Conservation (phyloP, 495 filamentous ascomycete genomes). For the Aspergillus ostianus region DNA sequence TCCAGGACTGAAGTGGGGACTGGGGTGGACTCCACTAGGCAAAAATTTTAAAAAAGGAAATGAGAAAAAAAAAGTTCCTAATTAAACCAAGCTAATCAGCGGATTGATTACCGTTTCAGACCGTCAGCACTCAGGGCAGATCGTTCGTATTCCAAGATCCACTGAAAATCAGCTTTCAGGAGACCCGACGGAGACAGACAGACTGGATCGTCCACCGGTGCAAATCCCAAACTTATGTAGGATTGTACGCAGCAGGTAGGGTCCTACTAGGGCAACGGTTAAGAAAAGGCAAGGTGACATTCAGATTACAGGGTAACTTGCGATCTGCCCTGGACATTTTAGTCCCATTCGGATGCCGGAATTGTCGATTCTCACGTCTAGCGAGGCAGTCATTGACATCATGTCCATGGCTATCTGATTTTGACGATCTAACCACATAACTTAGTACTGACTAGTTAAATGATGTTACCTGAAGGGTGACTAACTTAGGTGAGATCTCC, state of each 20-base stretch:
- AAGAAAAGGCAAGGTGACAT: too few species aligned
- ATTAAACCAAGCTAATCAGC: background rate
- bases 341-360: background rate
- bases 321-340: background rate
- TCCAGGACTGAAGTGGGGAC: background rate
- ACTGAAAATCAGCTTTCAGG: background rate
- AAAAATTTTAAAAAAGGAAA: background rate
- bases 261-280: too few species aligned
- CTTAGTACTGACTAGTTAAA: too few species aligned
- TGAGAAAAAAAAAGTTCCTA: background rate
- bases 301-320: too few species aligned
- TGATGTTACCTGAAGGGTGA: too few species aligned
- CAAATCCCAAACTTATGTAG: background rate
- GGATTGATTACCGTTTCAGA: background rate
- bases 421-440: too few species aligned
- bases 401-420: background rate
- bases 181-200: background rate
- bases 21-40: background rate
- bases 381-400: background rate
- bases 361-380: background rate
- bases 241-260: too few species aligned
- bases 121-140: background rate
- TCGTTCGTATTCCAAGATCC: background rate
- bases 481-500: background rate
- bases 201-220: background rate